A percentile compares a stretch with the other conserved stretches of the same genome.
These are phyloP conservation scores for Umbelopsis sp. DNA, from an alignment of 192 early-diverging fungal species.

Conservation along the genomic window DNA sequence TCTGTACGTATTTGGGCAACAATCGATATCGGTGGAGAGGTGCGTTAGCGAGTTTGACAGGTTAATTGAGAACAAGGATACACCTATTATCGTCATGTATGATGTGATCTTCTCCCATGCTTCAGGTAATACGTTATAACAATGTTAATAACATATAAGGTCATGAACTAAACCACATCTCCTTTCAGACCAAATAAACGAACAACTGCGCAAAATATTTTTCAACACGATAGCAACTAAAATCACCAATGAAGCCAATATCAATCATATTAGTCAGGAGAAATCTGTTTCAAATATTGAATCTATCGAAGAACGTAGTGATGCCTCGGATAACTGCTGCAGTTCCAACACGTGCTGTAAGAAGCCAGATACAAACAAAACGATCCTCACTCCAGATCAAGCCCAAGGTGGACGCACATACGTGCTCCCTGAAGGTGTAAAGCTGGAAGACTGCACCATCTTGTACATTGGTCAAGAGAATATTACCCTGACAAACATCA, in stretches of 20 bases:
- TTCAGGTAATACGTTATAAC: conserved; percentile 35
- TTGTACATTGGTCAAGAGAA: conserved; percentile 87
- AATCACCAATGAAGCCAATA: conserved; percentile 48
- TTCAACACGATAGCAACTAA: conserved; percentile 42
- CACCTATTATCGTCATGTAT: conserved; percentile 66
- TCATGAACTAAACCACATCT: neutral
- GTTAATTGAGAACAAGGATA: conserved; percentile 40
- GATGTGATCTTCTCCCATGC: conserved; percentile 77
- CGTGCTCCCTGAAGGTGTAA: conserved; percentile 44
- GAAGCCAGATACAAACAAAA: neutral
- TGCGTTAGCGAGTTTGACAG: conserved; percentile 51
- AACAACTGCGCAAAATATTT: conserved; percentile 24
- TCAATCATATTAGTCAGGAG: neutral
- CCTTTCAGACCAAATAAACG: conserved; percentile 25
- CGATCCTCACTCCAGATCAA: neutral
- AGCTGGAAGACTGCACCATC: conserved; percentile 66
- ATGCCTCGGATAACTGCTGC: neutral
- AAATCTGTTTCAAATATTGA: neutral
- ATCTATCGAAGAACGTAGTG: neutral
- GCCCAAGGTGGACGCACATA: conserved; percentile 52
- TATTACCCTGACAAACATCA: conserved; percentile 81
- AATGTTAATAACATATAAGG: neutral
- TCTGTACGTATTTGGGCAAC: conserved; percentile 83
- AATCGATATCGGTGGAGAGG: conserved; percentile 64
- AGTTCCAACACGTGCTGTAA: neutral